These are phyloP conservation scores for Coemansia sp. DNA, from an alignment of 192 early-diverging fungal genomes.

Conservation along the genomic window DNA sequence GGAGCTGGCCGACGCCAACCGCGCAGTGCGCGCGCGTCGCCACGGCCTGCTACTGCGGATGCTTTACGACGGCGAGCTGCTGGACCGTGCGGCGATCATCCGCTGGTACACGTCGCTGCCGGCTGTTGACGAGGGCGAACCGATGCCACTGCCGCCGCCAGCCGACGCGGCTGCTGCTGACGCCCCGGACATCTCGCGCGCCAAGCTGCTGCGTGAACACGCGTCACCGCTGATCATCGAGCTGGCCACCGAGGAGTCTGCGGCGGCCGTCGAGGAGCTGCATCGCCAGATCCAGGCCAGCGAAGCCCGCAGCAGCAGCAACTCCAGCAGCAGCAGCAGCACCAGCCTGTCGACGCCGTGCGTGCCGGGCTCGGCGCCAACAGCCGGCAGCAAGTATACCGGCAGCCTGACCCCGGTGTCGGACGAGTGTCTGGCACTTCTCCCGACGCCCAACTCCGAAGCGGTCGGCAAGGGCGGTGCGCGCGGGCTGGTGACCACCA, in stretches of 20 bases:
- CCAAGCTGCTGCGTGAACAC: constrained; percentile 30
- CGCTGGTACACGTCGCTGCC: constrained; percentile 26
- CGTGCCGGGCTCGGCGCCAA: neutral
- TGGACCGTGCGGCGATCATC: constrained; percentile 30
- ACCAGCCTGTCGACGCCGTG: constrained; percentile 21
- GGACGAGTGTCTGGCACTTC: constrained; percentile 22
- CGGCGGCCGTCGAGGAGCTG: constrained; percentile 17
- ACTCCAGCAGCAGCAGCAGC: constrained; percentile 6
- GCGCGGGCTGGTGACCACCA: neutral
- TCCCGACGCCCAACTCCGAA: no score
- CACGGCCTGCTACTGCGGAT: constrained; percentile 36
- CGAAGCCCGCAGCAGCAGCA: constrained; percentile 1
- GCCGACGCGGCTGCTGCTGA: neutral
- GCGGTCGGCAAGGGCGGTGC: constrained; percentile 3
- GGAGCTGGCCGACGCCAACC: constrained; percentile 40
- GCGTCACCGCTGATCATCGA: constrained; percentile 27
- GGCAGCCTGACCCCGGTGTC: constrained; percentile 40
- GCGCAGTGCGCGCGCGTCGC: constrained; percentile 11
- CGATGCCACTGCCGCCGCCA: no score
- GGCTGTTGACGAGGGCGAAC: neutral
- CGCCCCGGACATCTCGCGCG: constrained; percentile 4
- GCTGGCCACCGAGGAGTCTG: constrained; percentile 8
- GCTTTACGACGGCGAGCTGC: constrained; percentile 41
- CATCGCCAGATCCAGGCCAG: constrained; percentile 18
- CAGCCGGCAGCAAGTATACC: constrained; percentile 1